A percentile compares a stretch with the other conserved stretches of the same genome.
Evolutionary conservation across 441 rosid species (phyloP).

Genomic region (Jatropha multifida): DNA sequence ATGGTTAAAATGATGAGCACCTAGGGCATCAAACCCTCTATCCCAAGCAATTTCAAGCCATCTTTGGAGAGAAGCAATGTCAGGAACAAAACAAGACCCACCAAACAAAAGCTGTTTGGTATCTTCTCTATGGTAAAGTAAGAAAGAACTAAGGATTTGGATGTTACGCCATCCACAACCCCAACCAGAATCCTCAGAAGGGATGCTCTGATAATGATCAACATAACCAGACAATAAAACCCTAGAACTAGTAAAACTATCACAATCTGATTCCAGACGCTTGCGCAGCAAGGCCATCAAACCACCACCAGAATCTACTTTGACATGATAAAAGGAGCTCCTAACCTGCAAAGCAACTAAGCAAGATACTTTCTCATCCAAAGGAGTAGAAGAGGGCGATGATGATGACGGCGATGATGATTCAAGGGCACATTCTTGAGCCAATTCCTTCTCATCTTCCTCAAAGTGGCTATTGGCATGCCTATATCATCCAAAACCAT

Average conservation of each 20-base stretch:
- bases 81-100: conserved; percentile 73
- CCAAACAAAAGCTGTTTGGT: conserved; percentile 53
- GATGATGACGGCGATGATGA: conserved; percentile 10
- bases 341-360: conserved; percentile 47
- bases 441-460: conserved; percentile 37
- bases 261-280: conserved; percentile 48
- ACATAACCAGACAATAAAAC: conserved; percentile 52
- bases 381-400: neutral
- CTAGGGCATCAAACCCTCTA: conserved; percentile 63
- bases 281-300: conserved; percentile 49
- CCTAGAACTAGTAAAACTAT: conserved; percentile 25
- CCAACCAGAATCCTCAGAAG: conserved; percentile 65
- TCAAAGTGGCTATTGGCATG: conserved; percentile 79
- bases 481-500: conserved; percentile 29
- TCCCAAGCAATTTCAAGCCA: conserved; percentile 88
- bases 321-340: conserved; percentile 42
- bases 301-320: conserved; percentile 38
- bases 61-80: conserved; percentile 59
- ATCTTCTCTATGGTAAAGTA: conserved; percentile 52
- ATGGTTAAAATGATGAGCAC: conserved; percentile 56
- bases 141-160: conserved; percentile 74
- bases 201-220: conserved; percentile 62
- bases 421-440: conserved; percentile 39
- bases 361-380: conserved; percentile 30
- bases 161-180: conserved; percentile 91